phyloP scores from a whole-genome alignment of 305 asterid genomes.

The Plantago rigida region DNA sequence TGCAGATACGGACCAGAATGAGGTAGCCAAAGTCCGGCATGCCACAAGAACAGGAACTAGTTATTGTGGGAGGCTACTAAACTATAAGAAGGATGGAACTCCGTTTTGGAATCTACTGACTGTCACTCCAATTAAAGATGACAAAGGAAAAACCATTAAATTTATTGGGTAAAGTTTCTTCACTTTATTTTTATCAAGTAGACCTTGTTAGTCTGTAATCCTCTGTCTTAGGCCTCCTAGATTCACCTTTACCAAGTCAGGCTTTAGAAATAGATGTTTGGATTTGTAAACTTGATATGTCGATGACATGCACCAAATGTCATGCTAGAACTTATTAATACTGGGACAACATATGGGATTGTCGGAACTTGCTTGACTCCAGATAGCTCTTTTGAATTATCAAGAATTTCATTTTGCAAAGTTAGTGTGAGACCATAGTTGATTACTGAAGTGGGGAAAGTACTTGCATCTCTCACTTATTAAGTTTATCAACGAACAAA shows the following conservation, averaged over 20 bases:
- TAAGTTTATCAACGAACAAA: too few species aligned
- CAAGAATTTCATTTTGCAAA: too few species aligned
- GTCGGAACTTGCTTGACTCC: too few species aligned
- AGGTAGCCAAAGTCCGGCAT: slow-evolving; percentile 68
- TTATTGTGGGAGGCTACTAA: slow-evolving; percentile 92
- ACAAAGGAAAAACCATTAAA: slow-evolving; percentile 64
- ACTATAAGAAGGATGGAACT: slow-evolving; percentile 92
- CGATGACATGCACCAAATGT: neutral
- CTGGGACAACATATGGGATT: too few species aligned
- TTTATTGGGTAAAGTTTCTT: slow-evolving; percentile 68
- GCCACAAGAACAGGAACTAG: slow-evolving; percentile 66
- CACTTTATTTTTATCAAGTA: slow-evolving; percentile 19
- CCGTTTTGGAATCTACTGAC: slow-evolving; percentile 96
- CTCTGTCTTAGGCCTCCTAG: neutral
- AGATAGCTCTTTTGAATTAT: too few species aligned
- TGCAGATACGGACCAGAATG: slow-evolving; percentile 70
- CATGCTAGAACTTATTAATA: neutral
- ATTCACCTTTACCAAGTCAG: neutral
- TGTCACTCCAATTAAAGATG: slow-evolving; percentile 80
- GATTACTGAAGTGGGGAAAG: too few species aligned
- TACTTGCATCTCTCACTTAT: too few species aligned
- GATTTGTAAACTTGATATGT: neutral
- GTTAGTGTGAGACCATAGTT: too few species aligned
- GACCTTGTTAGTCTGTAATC: slow-evolving; percentile 1
- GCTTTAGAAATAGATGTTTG: neutral